phyloP scores from a whole-genome alignment of 2,329 filamentous ascomycete genomes.

The Aspergillus ruber region DNA sequence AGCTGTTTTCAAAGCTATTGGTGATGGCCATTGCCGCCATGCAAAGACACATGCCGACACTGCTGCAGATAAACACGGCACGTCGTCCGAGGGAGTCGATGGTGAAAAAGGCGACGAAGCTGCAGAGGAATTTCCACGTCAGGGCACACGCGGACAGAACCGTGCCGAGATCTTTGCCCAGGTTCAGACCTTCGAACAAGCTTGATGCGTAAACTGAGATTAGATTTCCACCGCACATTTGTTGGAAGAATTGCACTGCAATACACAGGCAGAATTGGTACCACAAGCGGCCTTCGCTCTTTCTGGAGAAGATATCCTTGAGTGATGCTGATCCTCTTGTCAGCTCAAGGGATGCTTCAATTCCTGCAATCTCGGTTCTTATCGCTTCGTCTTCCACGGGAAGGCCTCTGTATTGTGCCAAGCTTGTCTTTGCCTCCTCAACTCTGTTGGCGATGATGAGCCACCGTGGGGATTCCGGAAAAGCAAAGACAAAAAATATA shows the following conservation, averaged over 20 bases:
- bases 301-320: constrained; percentile 11
- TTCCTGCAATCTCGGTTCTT: constrained; percentile 11
- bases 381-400: constrained; percentile 5
- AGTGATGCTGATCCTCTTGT: constrained; percentile 8
- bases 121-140: constrained; percentile 52
- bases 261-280: constrained; percentile 16
- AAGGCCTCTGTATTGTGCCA: constrained; percentile 12
- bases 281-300: constrained; percentile 14
- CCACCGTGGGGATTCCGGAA: constrained; percentile 45
- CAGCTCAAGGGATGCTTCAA: constrained; percentile 13
- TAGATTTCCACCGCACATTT: constrained; percentile 14
- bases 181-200: constrained; percentile 11
- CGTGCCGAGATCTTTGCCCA: constrained; percentile 11
- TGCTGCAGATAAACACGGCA: constrained; percentile 48
- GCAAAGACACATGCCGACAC: constrained; percentile 48
- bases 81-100: constrained; percentile 48
- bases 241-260: constrained; percentile 13
- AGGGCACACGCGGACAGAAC: constrained; percentile 45
- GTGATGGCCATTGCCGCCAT: constrained; percentile 47
- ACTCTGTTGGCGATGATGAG: constrained; percentile 13
- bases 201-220: constrained; percentile 11
- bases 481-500: constrained; percentile 36
- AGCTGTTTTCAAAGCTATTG: constrained; percentile 22
- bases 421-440: constrained; percentile 9
- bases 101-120: constrained; percentile 45